Evolutionary conservation across 768 basidiomycete species (phyloP).

Genomic region (Phanerochaete carnosa): DNA sequence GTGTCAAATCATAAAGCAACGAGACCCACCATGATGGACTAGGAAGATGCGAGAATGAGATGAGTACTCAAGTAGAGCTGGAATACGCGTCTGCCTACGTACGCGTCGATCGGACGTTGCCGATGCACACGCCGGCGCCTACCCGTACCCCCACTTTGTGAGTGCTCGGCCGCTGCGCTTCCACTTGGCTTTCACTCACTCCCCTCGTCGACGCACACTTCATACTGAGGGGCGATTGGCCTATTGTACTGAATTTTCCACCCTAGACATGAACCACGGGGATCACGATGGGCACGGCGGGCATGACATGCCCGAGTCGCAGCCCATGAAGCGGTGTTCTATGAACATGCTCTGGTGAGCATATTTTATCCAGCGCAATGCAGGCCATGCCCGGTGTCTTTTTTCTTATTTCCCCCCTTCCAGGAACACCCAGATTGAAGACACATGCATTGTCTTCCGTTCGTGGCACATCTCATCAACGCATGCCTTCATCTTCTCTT

Average conservation of each 20-base stretch:
- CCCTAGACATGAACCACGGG: not conserved
- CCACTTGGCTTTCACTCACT: too few species aligned
- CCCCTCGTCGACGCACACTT: too few species aligned
- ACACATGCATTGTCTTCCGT: slow-evolving; percentile 80
- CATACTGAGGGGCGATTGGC: not conserved
- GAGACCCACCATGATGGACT: not conserved
- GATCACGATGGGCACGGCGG: slow-evolving; percentile 42
- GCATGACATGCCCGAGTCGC: slow-evolving; percentile 34
- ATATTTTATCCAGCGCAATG: not conserved
- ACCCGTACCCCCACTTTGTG: not conserved
- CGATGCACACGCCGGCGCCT: not conserved
- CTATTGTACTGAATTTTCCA: not conserved
- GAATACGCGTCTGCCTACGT: slow-evolving; percentile 8
- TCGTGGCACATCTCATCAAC: slow-evolving; percentile 71
- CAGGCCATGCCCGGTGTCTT: not conserved
- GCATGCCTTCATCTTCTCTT: slow-evolving; percentile 59
- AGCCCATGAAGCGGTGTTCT: slow-evolving; percentile 45
- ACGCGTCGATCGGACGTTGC: slow-evolving; percentile 10
- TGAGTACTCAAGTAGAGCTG: not conserved
- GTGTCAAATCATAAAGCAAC: too few species aligned
- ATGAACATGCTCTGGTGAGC: slow-evolving; percentile 82
- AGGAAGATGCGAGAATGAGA: not conserved
- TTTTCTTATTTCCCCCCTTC: not conserved
- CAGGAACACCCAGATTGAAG: slow-evolving; percentile 74
- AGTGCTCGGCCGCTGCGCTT: not conserved